Percentiles rank a stretch among this genome's conserved stretches.
phyloP scores from a whole-genome alignment of 1,139 yeast genomes.

The Hyphopichia burtonii region DNA sequence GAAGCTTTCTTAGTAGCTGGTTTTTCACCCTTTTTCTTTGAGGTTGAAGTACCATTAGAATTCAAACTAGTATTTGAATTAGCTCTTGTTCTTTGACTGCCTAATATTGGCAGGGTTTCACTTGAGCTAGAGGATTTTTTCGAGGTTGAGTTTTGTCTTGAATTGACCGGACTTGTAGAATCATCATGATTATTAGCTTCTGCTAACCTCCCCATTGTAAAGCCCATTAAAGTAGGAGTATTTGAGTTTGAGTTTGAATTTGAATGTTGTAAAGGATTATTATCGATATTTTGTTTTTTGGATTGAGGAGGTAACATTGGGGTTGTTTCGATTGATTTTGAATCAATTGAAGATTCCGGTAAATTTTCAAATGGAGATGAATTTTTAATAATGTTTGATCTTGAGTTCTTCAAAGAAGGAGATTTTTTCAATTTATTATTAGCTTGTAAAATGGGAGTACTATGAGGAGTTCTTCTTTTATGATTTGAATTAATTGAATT shows the following conservation, averaged over 20 bases:
- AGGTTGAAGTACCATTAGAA: constrained; percentile 2
- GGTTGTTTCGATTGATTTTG: constrained; percentile 17
- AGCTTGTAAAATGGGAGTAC: constrained; percentile 44
- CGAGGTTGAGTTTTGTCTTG: not conserved
- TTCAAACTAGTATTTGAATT: constrained; percentile 2
- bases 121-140: constrained; percentile 16
- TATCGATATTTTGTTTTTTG: constrained; percentile 20
- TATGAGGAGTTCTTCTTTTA: constrained; percentile 48
- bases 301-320: constrained; percentile 44
- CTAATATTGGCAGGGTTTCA: constrained; percentile 15
- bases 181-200: constrained; percentile 20
- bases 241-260: constrained; percentile 7
- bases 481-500: constrained; percentile 11
- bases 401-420: constrained; percentile 14
- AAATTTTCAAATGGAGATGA: constrained; percentile 27
- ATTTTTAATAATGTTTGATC: constrained; percentile 6
- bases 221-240: constrained; percentile 40
- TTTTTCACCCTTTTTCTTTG: constrained; percentile 18
- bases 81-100: constrained; percentile 5
- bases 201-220: constrained; percentile 49
- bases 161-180: constrained; percentile 2
- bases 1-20: constrained; percentile 63
- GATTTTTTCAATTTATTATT: constrained; percentile 19
- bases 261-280: not conserved
- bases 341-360: constrained; percentile 35